A percentile compares a stretch with the other conserved stretches of the same genome.
phyloP scores from a whole-genome alignment of 2,329 filamentous ascomycete species.

The Neofusicoccum laricinum region DNA sequence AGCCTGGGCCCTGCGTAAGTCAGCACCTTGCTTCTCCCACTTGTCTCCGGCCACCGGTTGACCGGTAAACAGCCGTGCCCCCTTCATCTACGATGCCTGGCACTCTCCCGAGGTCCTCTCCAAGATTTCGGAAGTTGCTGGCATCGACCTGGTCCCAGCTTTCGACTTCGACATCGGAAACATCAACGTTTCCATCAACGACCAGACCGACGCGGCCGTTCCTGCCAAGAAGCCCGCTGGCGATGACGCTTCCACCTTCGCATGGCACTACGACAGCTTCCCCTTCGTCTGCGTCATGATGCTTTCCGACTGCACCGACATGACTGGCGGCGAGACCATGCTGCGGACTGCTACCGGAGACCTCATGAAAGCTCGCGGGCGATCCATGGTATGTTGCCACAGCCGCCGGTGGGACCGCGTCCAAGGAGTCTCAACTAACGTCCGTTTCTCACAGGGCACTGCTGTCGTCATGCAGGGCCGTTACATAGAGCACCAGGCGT shows the following conservation, averaged over 20 bases:
- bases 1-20: not conserved
- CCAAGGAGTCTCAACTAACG: not conserved
- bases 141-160: constrained; percentile 53
- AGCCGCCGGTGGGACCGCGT: too few relatives aligned
- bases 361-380: constrained; percentile 45
- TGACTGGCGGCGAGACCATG: constrained; percentile 59
- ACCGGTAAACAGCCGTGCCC: constrained; percentile 7
- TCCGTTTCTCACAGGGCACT: constrained; percentile 14
- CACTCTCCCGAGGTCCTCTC: constrained; percentile 43
- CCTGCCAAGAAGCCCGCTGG: not conserved
- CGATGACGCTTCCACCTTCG: constrained; percentile 15
- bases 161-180: constrained; percentile 58
- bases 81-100: constrained; percentile 36
- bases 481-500: constrained; percentile 46
- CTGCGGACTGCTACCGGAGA: constrained; percentile 52
- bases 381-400: constrained; percentile 36
- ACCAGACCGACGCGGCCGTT: not conserved
- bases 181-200: constrained; percentile 40
- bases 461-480: constrained; percentile 47
- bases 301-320: constrained; percentile 48
- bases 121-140: constrained; percentile 53
- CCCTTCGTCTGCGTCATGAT: constrained; percentile 54
- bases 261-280: constrained; percentile 52
- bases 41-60: not conserved
- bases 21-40: too few relatives aligned